These are phyloP conservation scores for Gastrolobium villosum DNA, from an alignment of 306 rosid species.

Conservation along the genomic window DNA sequence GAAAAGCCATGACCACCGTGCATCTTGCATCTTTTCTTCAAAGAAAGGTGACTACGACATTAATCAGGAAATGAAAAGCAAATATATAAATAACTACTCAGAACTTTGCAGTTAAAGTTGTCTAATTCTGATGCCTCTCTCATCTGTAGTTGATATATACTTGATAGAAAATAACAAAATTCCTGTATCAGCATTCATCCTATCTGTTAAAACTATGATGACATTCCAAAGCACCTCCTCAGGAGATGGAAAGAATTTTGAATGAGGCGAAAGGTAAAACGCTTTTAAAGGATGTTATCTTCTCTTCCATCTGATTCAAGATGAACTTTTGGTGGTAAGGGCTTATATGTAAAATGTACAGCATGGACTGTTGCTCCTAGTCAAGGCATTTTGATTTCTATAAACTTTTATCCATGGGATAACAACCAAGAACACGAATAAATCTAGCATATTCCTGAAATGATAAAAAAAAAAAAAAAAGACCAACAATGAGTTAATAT, in stretches of 20 bases:
- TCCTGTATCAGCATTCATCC: neutral
- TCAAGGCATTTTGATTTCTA: conserved; percentile 9
- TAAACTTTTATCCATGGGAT: conserved; percentile 51
- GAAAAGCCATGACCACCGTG: neutral
- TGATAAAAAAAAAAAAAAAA: neutral
- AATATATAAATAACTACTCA: neutral
- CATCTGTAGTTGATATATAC: neutral
- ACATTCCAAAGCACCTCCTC: conserved; percentile 32
- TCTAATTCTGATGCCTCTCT: neutral
- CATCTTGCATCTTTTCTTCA: neutral
- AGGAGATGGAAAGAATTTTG: conserved; percentile 45
- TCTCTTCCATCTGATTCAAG: neutral
- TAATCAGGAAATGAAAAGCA: neutral
- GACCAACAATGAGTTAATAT: conserved; percentile 10
- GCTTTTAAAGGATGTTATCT: neutral
- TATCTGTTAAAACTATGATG: conserved; percentile 5
- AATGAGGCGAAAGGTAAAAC: neutral
- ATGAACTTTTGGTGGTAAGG: neutral
- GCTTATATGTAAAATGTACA: conserved; percentile 47
- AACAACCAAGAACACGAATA: conserved; percentile 78
- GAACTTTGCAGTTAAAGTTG: neutral
- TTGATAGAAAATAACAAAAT: neutral
- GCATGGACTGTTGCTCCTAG: conserved; percentile 19
- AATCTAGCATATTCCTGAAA: conserved; percentile 73
- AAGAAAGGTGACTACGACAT: neutral